Conservation (phyloP, 129 eudicot genomes). For the Rutidosis leptorrhynchoides region DNA sequence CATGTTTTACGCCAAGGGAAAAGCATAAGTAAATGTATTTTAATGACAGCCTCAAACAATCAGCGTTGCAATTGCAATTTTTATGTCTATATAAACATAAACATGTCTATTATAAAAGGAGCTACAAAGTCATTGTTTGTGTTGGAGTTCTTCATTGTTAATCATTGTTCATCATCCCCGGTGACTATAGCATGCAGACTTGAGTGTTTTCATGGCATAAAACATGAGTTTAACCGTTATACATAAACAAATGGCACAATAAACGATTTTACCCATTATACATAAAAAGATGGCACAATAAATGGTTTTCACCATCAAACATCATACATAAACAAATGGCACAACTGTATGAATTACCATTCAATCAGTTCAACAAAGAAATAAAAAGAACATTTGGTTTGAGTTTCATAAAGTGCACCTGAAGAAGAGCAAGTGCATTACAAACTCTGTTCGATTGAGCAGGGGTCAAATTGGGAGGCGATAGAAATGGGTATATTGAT, state of each 20-base stretch:
- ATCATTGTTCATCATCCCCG: too few relatives aligned
- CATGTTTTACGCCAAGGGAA: not conserved
- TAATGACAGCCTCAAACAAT: not conserved
- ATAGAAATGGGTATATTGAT: slow-evolving; percentile 71
- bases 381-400: too few relatives aligned
- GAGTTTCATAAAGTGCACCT: slow-evolving; percentile 36
- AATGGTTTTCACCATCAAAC: slow-evolving; percentile 2
- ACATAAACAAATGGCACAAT: too few relatives aligned
- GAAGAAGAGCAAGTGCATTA: slow-evolving; percentile 91
- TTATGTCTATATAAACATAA: not conserved
- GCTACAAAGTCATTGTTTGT: not conserved
- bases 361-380: slow-evolving; percentile 14
- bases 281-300: not conserved
- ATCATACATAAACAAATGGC: not conserved
- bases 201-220: too few relatives aligned
- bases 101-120: not conserved
- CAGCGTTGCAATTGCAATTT: not conserved
- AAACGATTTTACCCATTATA: too few relatives aligned
- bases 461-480: slow-evolving; percentile 82
- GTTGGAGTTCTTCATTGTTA: not conserved
- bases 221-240: too few relatives aligned
- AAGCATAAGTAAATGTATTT: not conserved
- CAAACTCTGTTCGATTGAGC: slow-evolving; percentile 86
- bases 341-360: not conserved
- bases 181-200: too few relatives aligned